phyloP scores from a whole-genome alignment of 768 basidiomycete species.

The Lactifluus rugatus region DNA sequence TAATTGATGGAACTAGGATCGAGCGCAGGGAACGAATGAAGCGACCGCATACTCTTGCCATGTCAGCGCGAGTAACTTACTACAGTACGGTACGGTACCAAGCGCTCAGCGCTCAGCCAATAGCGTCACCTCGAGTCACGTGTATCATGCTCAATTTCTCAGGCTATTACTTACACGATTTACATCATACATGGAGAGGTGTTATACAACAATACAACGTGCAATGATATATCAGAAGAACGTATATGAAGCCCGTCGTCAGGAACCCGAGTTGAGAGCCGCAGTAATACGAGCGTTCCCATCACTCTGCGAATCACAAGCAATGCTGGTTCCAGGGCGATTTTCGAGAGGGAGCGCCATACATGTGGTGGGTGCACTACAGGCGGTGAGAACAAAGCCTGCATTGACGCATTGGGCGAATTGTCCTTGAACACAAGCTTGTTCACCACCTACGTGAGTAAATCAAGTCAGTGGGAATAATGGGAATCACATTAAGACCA shows the following conservation, averaged over 20 bases:
- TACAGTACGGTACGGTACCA: neutral
- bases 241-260: neutral
- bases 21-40: slow-evolving; percentile 44
- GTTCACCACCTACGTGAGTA: slow-evolving; percentile 22
- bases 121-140: neutral
- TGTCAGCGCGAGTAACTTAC: neutral
- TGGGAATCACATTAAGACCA: neutral
- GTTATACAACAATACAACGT: neutral
- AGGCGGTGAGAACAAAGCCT: slow-evolving; percentile 27
- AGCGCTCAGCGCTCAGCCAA: too few relatives aligned
- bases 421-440: slow-evolving; percentile 30
- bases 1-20: slow-evolving; percentile 47
- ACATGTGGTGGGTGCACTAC: slow-evolving; percentile 27
- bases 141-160: neutral
- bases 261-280: slow-evolving; percentile 21
- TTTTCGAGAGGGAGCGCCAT: slow-evolving; percentile 36
- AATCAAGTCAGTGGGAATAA: neutral
- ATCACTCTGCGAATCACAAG: slow-evolving; percentile 29
- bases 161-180: too few relatives aligned
- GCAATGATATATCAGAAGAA: neutral
- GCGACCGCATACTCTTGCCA: slow-evolving; percentile 25
- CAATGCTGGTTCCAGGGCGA: slow-evolving; percentile 29
- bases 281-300: slow-evolving; percentile 28
- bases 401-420: slow-evolving; percentile 35
- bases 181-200: neutral